phyloP scores from a whole-genome alignment of 306 rosid species.

The Vigna trinervia region DNA sequence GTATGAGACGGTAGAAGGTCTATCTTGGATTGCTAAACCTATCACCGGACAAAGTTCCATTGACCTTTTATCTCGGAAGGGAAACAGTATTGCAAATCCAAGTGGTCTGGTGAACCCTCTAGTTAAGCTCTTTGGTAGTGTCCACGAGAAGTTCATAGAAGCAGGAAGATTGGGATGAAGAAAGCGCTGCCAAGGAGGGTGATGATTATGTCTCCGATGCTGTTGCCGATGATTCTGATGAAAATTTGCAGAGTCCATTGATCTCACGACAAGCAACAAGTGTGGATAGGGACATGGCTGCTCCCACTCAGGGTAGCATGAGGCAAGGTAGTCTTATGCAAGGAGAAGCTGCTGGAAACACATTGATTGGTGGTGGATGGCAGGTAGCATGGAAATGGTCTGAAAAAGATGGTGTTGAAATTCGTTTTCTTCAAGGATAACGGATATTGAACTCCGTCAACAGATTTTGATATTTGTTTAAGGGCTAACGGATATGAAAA shows the following conservation, averaged over 20 bases:
- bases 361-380: conserved; percentile 92
- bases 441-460: too few relatives aligned
- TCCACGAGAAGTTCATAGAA: too few relatives aligned
- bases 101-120: too few relatives aligned
- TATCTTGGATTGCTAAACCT: conserved; percentile 84
- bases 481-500: too few relatives aligned
- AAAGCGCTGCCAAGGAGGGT: conserved; percentile 72
- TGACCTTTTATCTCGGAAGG: too few relatives aligned
- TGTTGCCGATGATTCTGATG: conserved; percentile 68
- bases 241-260: conserved; percentile 72
- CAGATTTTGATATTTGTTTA: too few relatives aligned
- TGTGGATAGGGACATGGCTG: conserved; percentile 68
- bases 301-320: conserved; percentile 72
- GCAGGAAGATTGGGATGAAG: conserved; percentile 85
- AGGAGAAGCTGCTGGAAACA: conserved; percentile 65
- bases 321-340: conserved; percentile 61
- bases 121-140: too few relatives aligned
- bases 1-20: conserved; percentile 75
- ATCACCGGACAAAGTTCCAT: too few relatives aligned
- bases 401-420: conserved; percentile 64
- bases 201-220: conserved; percentile 71
- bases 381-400: conserved; percentile 90
- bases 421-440: too few relatives aligned
- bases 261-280: conserved; percentile 86
- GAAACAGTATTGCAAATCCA: too few relatives aligned